These are phyloP conservation scores for Lactifluus volemus DNA, from an alignment of 768 basidiomycete species.

Conservation along the genomic window DNA sequence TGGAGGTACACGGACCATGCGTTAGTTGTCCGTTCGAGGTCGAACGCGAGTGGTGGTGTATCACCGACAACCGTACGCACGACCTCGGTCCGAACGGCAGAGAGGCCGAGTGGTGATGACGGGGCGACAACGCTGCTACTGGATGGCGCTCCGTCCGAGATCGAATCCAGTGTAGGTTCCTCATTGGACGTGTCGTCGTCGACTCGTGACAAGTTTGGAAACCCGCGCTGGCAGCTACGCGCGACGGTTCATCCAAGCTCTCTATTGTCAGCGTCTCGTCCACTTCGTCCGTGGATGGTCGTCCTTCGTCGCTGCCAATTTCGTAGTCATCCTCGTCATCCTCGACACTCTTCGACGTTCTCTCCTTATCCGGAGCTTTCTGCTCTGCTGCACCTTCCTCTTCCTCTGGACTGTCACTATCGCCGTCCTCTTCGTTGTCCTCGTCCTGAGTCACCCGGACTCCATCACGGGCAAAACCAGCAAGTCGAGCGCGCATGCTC, in stretches of 20 bases:
- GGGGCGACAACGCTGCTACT: not conserved
- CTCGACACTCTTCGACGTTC: not conserved
- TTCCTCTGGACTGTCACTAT: conserved; percentile 17
- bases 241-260: conserved; percentile 9
- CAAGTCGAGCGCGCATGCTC: conserved; percentile 40
- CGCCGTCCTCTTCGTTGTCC: conserved; percentile 13
- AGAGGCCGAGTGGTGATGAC: not conserved
- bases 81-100: conserved; percentile 2
- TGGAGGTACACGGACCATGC: conserved; percentile 1
- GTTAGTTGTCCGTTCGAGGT: conserved; percentile 1
- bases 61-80: conserved; percentile 9
- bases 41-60: conserved; percentile 1
- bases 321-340: not conserved
- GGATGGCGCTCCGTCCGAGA: not conserved
- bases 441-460: conserved; percentile 25
- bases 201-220: not conserved
- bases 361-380: conserved; percentile 17
- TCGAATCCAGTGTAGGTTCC: not conserved
- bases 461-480: conserved; percentile 45
- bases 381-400: conserved; percentile 19
- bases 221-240: not conserved
- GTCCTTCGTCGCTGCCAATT: not conserved
- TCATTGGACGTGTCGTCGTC: not conserved
- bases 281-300: conserved; percentile 10
- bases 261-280: conserved; percentile 19